phyloP scores from a whole-genome alignment of 768 basidiomycete species.

The Psilocybe cyanescens region DNA sequence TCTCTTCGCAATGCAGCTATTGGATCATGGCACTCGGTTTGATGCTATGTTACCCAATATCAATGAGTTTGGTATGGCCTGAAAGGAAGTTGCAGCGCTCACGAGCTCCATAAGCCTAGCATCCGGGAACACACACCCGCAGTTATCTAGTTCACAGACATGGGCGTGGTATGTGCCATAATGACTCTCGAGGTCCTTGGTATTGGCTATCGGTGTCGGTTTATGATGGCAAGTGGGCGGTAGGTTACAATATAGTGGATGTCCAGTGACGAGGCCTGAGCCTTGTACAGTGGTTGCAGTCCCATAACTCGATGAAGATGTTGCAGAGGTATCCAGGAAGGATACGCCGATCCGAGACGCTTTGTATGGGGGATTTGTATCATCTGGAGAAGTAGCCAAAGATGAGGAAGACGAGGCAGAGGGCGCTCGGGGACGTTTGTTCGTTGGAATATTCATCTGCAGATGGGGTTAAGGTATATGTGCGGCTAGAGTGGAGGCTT shows the following conservation, averaged over 20 bases:
- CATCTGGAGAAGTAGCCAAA: constrained; percentile 20
- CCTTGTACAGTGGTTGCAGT: constrained; percentile 3
- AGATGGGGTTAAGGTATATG: background rate
- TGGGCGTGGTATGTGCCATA: constrained; percentile 86
- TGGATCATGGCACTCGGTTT: constrained; percentile 89
- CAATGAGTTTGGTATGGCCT: background rate
- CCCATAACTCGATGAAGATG: background rate
- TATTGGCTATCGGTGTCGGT: constrained; percentile 66
- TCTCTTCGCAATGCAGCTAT: constrained; percentile 77
- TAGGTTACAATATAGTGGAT: constrained; percentile 66
- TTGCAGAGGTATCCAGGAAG: constrained; percentile 6
- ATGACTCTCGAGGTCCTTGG: constrained; percentile 78
- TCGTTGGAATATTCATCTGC: constrained; percentile 13
- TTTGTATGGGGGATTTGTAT: constrained; percentile 27
- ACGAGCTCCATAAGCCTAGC: constrained; percentile 79
- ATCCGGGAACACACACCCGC: constrained; percentile 87
- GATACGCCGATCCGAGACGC: constrained; percentile 30
- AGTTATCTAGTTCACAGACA: constrained; percentile 72
- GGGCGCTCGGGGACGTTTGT: constrained; percentile 41
- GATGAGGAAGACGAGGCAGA: constrained; percentile 39
- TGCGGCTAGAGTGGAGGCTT: background rate
- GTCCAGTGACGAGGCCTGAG: constrained; percentile 23
- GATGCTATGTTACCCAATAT: constrained; percentile 54
- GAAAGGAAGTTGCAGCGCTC: constrained; percentile 35
- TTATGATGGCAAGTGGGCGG: constrained; percentile 81